Base-by-base conservation (phyloP, 2,329 filamentous ascomycete species). In the Aspergillus niger region DNA sequence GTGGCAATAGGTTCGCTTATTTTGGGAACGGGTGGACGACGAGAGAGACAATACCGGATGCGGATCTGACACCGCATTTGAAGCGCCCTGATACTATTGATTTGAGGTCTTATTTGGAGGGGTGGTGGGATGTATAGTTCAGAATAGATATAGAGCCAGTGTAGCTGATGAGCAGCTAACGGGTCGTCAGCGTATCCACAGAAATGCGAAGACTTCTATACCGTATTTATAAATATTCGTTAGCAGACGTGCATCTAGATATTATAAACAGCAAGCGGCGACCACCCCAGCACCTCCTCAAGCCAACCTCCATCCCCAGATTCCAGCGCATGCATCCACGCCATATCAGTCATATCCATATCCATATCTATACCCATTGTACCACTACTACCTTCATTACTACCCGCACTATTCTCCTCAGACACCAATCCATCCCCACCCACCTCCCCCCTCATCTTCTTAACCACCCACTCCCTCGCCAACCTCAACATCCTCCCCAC, bases 11-110 rank as follows among this genome's bases (percentile, higher is more conserved):
- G 15, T 73, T 75, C 66, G 70, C 72, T 32, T 91, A 87, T 69
- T 85, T 91, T 65, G 89, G 89, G 0, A 89, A 88, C 68, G 89
- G 89, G 0, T 86, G 84, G 76, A 90, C 87, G 2, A 78, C 67
- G 57, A 83, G 83, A 63, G 89, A 91, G 72, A 65, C 77, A 20
- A 81, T 85, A 38, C 76, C 79, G 5, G 77, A 77, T n/a, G 77
- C 79, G 3, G 87, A 91, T 66, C 77, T 90, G 70, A 89, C 86
- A 10, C 77, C 82, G 8, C 90, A 91, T 79, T 72, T 92, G 58
- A 83, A 77, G 64, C 67, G 81, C 30, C 83, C 84, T 0, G 80
- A 80, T 38, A 78, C 84, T 36, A 79, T 87, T 43, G 85, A 91
- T 69, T 73, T 91, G 62, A 80, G 81, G 64, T 81, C 85, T 48